A percentile compares a stretch with the other conserved stretches of the same genome.
Evolutionary conservation across 2,329 filamentous ascomycete species (phyloP).

Genomic region (Aciculosporium take): DNA sequence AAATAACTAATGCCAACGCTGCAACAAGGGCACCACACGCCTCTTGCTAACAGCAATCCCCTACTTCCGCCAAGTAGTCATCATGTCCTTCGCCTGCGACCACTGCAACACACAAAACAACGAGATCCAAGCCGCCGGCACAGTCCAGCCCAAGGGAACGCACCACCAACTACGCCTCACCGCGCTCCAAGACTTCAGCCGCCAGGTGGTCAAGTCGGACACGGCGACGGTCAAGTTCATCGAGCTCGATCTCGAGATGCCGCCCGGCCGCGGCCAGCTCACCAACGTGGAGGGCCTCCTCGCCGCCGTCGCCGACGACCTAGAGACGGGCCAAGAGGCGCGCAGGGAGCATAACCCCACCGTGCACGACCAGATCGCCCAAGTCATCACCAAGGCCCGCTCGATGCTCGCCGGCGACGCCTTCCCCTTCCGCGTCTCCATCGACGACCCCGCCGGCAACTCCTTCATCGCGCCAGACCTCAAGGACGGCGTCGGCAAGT

Average conservation of each 20-base stretch:
- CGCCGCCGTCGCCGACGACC: conserved; percentile 60
- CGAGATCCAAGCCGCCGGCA: conserved; percentile 82
- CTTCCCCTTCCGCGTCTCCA: conserved; percentile 76
- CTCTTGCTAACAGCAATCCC: conserved; percentile 86
- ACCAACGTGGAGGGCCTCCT: conserved; percentile 89
- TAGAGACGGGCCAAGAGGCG: conserved; percentile 68
- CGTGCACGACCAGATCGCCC: conserved; percentile 61
- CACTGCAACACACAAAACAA: conserved; percentile 84
- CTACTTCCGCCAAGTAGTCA: conserved; percentile 92
- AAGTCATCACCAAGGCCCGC: conserved; percentile 57
- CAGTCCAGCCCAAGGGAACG: conserved; percentile 77
- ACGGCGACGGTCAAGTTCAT: conserved; percentile 74
- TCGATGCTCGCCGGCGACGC: conserved; percentile 64
- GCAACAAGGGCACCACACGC: conserved; percentile 60
- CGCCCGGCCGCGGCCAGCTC: conserved; percentile 76
- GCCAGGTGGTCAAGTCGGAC: conserved; percentile 88
- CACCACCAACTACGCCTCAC: conserved; percentile 76
- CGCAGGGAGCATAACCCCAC: conserved; percentile 68
- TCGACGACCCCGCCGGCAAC: conserved; percentile 90
- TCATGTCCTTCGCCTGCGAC: conserved; percentile 92
- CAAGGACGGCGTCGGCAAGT: conserved; percentile 70
- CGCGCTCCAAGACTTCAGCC: conserved; percentile 56
- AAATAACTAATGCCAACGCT: not conserved
- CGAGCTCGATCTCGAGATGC: conserved; percentile 86
- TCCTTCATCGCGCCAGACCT: conserved; percentile 88